These are phyloP conservation scores for Rubia yunnanensis DNA, from an alignment of 257 asterid species.

Conservation along the genomic window DNA sequence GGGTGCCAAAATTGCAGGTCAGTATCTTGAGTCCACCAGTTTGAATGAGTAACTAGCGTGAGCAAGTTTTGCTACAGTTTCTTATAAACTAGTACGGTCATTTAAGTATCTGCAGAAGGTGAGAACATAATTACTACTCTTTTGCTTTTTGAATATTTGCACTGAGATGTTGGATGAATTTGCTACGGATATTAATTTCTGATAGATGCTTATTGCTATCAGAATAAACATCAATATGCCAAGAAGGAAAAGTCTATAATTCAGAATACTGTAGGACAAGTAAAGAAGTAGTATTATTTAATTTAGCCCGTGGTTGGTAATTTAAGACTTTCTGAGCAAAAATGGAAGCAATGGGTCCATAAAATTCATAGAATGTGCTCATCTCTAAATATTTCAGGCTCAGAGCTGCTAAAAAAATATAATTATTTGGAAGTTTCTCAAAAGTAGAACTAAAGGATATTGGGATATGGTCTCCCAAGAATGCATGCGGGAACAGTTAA, in stretches of 20 bases:
- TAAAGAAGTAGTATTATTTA: not conserved
- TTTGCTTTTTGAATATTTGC: not conserved
- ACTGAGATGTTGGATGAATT: not conserved
- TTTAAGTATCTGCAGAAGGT: not conserved
- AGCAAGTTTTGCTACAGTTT: not conserved
- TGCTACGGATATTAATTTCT: not conserved
- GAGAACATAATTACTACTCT: not conserved
- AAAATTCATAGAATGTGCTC: not conserved
- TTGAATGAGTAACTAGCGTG: not conserved
- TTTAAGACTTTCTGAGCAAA: not conserved
- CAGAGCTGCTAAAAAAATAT: not conserved
- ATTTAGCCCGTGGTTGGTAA: not conserved
- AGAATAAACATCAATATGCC: not conserved
- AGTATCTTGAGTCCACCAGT: not conserved
- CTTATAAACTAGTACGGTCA: too few relatives aligned
- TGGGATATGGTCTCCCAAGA: not conserved
- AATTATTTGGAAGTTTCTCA: not conserved
- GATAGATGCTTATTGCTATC: not conserved
- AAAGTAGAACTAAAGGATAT: not conserved
- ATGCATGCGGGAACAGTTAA: not conserved
- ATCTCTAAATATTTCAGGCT: not conserved
- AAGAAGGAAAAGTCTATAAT: too few relatives aligned
- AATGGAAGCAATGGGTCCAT: not conserved
- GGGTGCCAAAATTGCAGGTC: constrained; percentile 99
- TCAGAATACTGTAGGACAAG: not conserved